Evolutionary conservation across 1,284 basidiomycete species (phyloP).

Genomic region (Microbotryum intermedium): DNA sequence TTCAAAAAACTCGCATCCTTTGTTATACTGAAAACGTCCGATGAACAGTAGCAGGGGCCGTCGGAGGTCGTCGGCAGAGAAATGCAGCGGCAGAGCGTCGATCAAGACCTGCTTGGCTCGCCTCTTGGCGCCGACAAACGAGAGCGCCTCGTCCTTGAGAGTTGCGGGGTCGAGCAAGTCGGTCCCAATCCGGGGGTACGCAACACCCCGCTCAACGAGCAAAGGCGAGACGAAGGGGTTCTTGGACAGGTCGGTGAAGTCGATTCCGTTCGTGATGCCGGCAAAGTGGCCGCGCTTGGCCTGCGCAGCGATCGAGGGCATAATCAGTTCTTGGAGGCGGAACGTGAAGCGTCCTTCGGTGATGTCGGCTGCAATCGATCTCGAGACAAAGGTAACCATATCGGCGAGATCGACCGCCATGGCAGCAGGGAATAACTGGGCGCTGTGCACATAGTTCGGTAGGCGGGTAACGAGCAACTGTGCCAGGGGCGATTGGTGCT

Average conservation of each 20-base stretch:
- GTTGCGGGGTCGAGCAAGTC: neutral
- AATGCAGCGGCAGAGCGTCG: slow-evolving; percentile 2
- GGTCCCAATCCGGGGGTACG: slow-evolving; percentile 7
- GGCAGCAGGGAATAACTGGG: slow-evolving; percentile 19
- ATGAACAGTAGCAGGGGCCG: slow-evolving; percentile 20
- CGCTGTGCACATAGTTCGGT: slow-evolving; percentile 5
- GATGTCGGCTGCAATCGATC: slow-evolving; percentile 18
- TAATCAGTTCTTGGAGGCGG: slow-evolving; percentile 20
- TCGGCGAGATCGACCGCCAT: slow-evolving; percentile 22
- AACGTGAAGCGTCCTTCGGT: slow-evolving; percentile 17
- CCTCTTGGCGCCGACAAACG: slow-evolving; percentile 7
- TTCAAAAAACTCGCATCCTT: slow-evolving; percentile 21
- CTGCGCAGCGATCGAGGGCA: slow-evolving; percentile 14
- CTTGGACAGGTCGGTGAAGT: slow-evolving; percentile 12
- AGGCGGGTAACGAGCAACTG: too few relatives aligned
- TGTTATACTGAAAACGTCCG: slow-evolving; percentile 27
- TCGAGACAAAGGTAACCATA: slow-evolving; percentile 20
- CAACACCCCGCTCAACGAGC: slow-evolving; percentile 3
- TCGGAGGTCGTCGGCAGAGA: slow-evolving; percentile 1
- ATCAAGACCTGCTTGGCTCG: slow-evolving; percentile 12
- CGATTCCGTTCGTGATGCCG: slow-evolving; percentile 23
- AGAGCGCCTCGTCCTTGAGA: neutral
- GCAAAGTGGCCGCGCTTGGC: slow-evolving; percentile 7
- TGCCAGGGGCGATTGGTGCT: neutral
- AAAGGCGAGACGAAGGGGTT: slow-evolving; percentile 11